phyloP scores from a whole-genome alignment of 176 grass and related monocot species.

The Zoysia pacifica region DNA sequence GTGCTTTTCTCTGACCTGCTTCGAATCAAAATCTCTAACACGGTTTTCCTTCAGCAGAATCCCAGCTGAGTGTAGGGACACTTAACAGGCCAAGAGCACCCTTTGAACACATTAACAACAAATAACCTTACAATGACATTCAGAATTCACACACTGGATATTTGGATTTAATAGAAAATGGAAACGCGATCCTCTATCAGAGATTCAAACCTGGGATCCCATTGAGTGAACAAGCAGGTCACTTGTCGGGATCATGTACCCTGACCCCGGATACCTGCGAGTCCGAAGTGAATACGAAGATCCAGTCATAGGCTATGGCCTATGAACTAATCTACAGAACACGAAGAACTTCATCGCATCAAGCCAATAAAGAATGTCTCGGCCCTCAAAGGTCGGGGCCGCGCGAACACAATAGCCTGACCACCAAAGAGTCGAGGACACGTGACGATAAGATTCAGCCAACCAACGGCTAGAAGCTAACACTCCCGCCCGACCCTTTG shows the following conservation, averaged over 20 bases:
- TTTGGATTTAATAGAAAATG: background rate
- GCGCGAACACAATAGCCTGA: no score
- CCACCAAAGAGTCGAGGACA: no score
- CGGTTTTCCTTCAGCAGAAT: constrained; percentile 65
- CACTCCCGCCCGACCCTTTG: no score
- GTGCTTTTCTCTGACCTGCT: constrained; percentile 47
- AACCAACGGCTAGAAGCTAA: no score
- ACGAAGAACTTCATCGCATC: no score
- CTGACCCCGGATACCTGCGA: no score
- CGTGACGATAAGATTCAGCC: no score
- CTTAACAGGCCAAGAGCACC: constrained; percentile 77
- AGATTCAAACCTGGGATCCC: constrained; percentile 60
- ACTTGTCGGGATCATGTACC: constrained; percentile 47
- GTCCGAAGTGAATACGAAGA: no score
- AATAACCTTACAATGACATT: constrained; percentile 1
- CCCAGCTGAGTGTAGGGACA: constrained; percentile 74
- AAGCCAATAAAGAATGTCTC: no score
- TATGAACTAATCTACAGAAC: no score
- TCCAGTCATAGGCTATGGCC: no score
- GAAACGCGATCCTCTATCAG: background rate
- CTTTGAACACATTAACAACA: constrained; percentile 42
- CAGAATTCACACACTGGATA: background rate
- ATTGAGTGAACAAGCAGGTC: constrained; percentile 82
- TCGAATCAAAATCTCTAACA: constrained; percentile 54
- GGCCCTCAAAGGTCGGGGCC: no score